Percentiles rank a stretch among this genome's conserved stretches.
phyloP scores from a whole-genome alignment of 2,329 filamentous ascomycete species.

The Botryotinia convoluta region DNA sequence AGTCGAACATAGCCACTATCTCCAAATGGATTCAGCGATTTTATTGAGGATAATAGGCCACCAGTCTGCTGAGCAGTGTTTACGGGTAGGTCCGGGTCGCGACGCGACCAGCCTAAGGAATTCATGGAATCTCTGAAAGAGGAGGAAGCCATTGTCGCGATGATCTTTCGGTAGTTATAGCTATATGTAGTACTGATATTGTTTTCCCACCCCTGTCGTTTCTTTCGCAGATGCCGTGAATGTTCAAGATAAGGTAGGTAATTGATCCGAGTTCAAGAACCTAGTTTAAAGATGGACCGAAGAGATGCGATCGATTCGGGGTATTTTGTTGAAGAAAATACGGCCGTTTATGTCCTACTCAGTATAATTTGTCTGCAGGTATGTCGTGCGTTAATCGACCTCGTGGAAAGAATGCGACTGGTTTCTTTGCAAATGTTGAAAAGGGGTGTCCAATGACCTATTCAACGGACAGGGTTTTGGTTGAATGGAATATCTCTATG shows the following conservation, averaged over 20 bases:
- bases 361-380: constrained; percentile 30
- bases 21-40: constrained; percentile 84
- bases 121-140: constrained; percentile 94
- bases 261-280: constrained; percentile 12
- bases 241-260: constrained; percentile 17
- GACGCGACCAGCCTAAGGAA: constrained; percentile 89
- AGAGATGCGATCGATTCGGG: constrained; percentile 22
- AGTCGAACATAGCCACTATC: constrained; percentile 85
- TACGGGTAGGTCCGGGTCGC: constrained; percentile 72
- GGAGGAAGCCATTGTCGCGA: constrained; percentile 64
- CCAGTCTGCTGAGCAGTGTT: constrained; percentile 67
- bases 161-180: constrained; percentile 43
- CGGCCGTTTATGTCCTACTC: constrained; percentile 22
- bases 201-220: constrained; percentile 11
- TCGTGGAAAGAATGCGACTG: constrained; percentile 34
- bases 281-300: constrained; percentile 23
- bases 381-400: constrained; percentile 37
- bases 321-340: constrained; percentile 19
- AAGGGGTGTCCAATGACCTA: constrained; percentile 39
- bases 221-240: constrained; percentile 7
- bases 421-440: constrained; percentile 24
- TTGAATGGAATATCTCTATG: constrained; percentile 7
- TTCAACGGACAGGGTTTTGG: constrained; percentile 26
- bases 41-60: constrained; percentile 73
- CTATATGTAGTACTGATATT: constrained; percentile 22